Base-by-base conservation (phyloP, 441 rosid species). In the Adansonia grandidieri region DNA sequence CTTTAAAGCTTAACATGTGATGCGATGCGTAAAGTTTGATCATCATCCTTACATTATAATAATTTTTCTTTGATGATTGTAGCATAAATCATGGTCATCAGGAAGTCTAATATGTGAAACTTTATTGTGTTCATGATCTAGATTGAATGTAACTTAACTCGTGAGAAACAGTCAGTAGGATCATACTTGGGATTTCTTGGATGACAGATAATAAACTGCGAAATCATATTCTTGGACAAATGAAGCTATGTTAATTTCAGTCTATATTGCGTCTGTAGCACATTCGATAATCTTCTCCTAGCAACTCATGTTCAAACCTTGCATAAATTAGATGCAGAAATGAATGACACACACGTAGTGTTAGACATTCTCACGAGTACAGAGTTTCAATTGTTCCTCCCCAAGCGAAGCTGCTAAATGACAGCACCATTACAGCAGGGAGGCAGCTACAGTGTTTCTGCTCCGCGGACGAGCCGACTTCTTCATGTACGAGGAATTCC, bases 401-500 rank as follows among this genome's bases (percentile, higher is more conserved):
- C 19, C 44, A 42, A 56, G 42, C 44, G 3, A 24, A 48, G 28
- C 28, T 22, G 71, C 66, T 76, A 80, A 20, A 42, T 37, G 73
- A 48, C 80, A 78, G 54, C 70, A 48, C 19, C 67, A 60, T 47
- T 58, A 47, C 64, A 42, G 1, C 73, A 48, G 77, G 88, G 73
- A 54, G 89, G 77, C 42, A 37, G 42, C 42, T n/a, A 58, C 61
- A 63, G 75, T 60, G 48, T 69, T 86, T 80, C 85, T 88, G 62
- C 88, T 82, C 45, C 62, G 10, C 32, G 91, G 87, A 20, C 90
- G 92, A 32, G 83, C 79, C 10, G 82, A 14, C 86, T 92, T 93
- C 87, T 90, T 94, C 71, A 84, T 81, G 80, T 96, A 91, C 13
- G 94, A 86, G 1, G 99, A 96, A 81, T 94, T 94, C 97, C 99